Percentiles rank a stretch among this genome's conserved stretches.
Evolutionary conservation across 176 grass and related monocot genomes (phyloP).

Genomic region (Cocos nucifera): DNA sequence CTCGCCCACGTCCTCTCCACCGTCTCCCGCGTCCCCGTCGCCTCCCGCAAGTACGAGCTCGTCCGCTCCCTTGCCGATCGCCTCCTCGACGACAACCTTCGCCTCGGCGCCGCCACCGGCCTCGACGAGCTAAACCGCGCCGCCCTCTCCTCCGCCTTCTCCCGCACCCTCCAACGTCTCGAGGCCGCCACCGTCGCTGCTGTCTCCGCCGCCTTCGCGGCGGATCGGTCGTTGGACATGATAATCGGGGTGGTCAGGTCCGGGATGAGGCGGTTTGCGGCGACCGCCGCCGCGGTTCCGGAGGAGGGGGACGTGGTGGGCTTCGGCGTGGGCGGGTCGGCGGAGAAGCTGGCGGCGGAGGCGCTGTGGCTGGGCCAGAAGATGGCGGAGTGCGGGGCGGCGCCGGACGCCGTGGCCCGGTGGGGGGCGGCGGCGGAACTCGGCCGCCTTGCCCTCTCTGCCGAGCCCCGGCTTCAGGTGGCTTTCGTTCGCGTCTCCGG

Average conservation of each 20-base stretch:
- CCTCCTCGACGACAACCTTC: conserved; percentile 57
- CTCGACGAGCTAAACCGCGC: conserved; percentile 31
- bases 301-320: conserved; percentile 5
- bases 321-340: conserved; percentile 8
- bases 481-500: conserved; percentile 54
- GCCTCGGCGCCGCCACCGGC: neutral
- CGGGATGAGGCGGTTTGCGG: conserved; percentile 38
- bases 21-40: conserved; percentile 49
- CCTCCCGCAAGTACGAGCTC: conserved; percentile 76
- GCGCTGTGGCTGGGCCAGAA: conserved; percentile 71
- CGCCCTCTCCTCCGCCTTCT: conserved; percentile 41
- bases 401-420: conserved; percentile 31
- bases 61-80: conserved; percentile 67
- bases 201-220: conserved; percentile 9
- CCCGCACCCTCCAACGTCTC: conserved; percentile 39
- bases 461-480: conserved; percentile 63
- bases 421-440: conserved; percentile 46
- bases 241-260: conserved; percentile 29
- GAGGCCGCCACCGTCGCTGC: conserved; percentile 25
- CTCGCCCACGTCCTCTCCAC: conserved; percentile 59
- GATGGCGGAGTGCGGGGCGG: conserved; percentile 53
- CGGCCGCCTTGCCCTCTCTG: conserved; percentile 32
- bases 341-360: conserved; percentile 73
- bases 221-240: conserved; percentile 13
- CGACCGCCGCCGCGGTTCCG: neutral